Conservation (phyloP, 805 yeast species). For the Nakazawaea holstii region DNA sequence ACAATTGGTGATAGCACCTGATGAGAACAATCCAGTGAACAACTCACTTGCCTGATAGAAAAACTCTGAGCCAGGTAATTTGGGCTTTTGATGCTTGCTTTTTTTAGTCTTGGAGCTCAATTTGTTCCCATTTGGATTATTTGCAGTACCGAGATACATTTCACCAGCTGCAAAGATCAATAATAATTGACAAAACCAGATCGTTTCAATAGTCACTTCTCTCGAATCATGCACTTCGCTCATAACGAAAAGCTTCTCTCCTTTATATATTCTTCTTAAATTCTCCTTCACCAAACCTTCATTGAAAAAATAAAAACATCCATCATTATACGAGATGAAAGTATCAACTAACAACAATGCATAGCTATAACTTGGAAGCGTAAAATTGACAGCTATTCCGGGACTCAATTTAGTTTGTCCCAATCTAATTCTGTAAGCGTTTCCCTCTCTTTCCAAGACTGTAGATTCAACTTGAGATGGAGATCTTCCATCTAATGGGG, state of each 20-base stretch:
- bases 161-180: conserved; percentile 77
- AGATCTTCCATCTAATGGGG: conserved; percentile 16
- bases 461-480: conserved; percentile 36
- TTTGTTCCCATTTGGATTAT: conserved; percentile 49
- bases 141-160: conserved; percentile 75
- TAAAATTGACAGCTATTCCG: conserved; percentile 62
- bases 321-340: conserved; percentile 74
- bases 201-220: conserved; percentile 51
- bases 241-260: conserved; percentile 5
- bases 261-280: conserved; percentile 54
- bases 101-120: conserved; percentile 19
- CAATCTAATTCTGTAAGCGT: conserved; percentile 65
- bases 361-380: conserved; percentile 71
- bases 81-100: conserved; percentile 24
- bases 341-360: conserved; percentile 73
- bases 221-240: conserved; percentile 38
- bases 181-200: conserved; percentile 75
- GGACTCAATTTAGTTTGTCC: conserved; percentile 66
- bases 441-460: conserved; percentile 67
- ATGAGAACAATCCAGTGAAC: conserved; percentile 70
- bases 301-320: conserved; percentile 79
- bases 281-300: conserved; percentile 73
- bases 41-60: conserved; percentile 76
- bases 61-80: conserved; percentile 74
- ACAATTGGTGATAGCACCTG: conserved; percentile 74